Evolutionary conservation across 129 eudicot genomes (phyloP).

Genomic region (Helianthus annuus): DNA sequence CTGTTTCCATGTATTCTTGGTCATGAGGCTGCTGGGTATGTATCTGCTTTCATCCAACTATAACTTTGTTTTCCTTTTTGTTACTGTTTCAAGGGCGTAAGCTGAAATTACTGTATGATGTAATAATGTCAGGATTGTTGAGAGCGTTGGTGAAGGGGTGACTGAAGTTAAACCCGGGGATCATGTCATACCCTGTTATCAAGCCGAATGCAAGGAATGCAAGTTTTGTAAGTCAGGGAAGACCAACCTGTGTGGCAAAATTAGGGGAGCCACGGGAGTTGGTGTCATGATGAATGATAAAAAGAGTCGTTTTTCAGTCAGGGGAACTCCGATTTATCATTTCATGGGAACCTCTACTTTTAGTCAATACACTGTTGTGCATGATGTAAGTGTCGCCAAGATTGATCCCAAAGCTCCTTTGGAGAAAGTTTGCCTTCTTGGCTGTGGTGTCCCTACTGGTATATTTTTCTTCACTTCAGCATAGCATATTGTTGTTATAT

Average conservation of each 20-base stretch:
- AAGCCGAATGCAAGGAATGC: conserved; percentile 97
- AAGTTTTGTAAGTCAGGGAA: conserved; percentile 97
- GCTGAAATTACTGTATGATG: not conserved
- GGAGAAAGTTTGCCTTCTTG: conserved; percentile 97
- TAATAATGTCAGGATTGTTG: conserved; percentile 55
- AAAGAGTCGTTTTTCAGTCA: conserved; percentile 90
- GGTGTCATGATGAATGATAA: conserved; percentile 98
- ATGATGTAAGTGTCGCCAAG: conserved; percentile 98
- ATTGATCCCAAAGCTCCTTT: conserved; percentile 87
- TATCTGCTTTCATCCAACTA: not conserved
- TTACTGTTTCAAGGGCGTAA: not conserved
- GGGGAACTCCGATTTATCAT: conserved; percentile 92
- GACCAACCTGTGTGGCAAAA: conserved; percentile 98
- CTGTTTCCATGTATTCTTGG: conserved; percentile 99
- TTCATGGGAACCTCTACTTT: conserved; percentile 99
- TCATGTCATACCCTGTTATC: conserved; percentile 99
- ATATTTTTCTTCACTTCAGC: conserved; percentile 14
- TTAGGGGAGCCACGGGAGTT: conserved; percentile 95
- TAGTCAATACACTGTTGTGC: conserved; percentile 98
- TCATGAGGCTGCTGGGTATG: conserved; percentile 99
- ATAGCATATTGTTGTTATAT: not conserved
- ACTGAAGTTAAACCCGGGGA: conserved; percentile 97
- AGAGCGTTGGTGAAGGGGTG: conserved; percentile 99
- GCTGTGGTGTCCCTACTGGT: conserved; percentile 98
- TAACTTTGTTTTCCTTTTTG: not conserved